phyloP scores from a whole-genome alignment of 495 filamentous ascomycete genomes.

The Daldinia grandis region DNA sequence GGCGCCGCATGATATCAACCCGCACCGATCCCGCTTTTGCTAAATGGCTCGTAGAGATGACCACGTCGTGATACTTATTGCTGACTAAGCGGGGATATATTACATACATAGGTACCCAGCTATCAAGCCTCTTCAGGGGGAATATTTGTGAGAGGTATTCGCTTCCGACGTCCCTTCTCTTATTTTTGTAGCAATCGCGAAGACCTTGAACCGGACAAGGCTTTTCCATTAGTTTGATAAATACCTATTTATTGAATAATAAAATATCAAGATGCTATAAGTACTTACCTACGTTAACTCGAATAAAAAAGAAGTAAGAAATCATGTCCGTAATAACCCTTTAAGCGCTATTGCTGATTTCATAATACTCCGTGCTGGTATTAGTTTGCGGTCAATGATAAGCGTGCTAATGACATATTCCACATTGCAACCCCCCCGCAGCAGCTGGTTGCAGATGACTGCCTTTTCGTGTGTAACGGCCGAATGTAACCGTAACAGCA shows the following conservation, averaged over 20 bases:
- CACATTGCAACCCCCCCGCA: slow-evolving; percentile 38
- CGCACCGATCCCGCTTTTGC: slow-evolving; percentile 16
- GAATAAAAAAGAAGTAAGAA: neutral
- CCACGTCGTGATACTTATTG: slow-evolving; percentile 22
- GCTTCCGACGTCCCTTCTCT: neutral
- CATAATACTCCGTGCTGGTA: slow-evolving; percentile 4
- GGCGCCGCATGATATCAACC: slow-evolving; percentile 10
- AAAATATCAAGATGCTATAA: neutral
- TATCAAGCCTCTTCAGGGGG: neutral
- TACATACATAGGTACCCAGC: neutral
- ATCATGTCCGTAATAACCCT: slow-evolving; percentile 9
- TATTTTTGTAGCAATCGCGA: neutral
- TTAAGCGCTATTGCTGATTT: slow-evolving; percentile 27
- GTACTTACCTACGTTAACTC: neutral
- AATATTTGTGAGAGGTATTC: neutral
- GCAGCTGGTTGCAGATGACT: slow-evolving; percentile 34
- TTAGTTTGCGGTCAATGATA: slow-evolving; percentile 31
- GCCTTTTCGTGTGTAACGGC: slow-evolving; percentile 28
- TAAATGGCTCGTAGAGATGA: slow-evolving; percentile 16
- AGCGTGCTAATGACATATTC: slow-evolving; percentile 21
- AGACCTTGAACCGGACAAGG: neutral
- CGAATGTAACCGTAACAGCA: slow-evolving; percentile 24
- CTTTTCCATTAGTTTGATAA: neutral
- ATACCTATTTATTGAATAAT: neutral
- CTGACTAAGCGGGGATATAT: slow-evolving; percentile 37